These are phyloP conservation scores for Ramaria sp. DNA, from an alignment of 768 basidiomycete species.

Conservation along the genomic window DNA sequence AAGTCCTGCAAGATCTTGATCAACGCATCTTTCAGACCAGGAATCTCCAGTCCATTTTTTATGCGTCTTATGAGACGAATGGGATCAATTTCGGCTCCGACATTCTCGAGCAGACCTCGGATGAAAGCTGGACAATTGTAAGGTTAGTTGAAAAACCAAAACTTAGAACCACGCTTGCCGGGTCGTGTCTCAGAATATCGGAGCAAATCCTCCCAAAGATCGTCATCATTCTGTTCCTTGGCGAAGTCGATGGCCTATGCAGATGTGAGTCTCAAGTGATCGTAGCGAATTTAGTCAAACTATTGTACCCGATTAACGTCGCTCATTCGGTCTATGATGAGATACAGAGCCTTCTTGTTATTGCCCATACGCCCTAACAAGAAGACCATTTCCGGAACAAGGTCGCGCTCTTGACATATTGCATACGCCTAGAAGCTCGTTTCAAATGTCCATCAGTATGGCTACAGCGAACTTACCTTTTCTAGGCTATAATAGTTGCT, in stretches of 20 bases:
- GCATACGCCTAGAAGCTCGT: conserved; percentile 55
- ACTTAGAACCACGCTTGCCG: conserved; percentile 30
- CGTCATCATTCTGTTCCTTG: conserved; percentile 92
- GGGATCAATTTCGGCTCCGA: conserved; percentile 92
- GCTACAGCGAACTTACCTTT: conserved; percentile 31
- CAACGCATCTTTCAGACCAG: conserved; percentile 84
- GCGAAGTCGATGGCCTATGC: conserved; percentile 92
- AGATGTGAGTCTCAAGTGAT: conserved; percentile 3
- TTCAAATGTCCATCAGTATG: background rate
- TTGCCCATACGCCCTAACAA: conserved; percentile 95
- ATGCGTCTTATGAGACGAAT: conserved; percentile 90
- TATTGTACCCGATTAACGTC: conserved; percentile 74
- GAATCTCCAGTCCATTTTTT: conserved; percentile 92
- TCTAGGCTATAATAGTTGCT: conserved; percentile 90
- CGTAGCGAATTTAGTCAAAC: background rate
- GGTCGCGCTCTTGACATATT: conserved; percentile 73
- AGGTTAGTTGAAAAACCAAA: conserved; percentile 4
- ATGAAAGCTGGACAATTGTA: conserved; percentile 60
- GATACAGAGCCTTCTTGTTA: conserved; percentile 85
- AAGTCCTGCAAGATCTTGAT: conserved; percentile 98
- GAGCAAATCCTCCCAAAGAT: conserved; percentile 95
- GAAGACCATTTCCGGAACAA: conserved; percentile 96
- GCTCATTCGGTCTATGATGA: conserved; percentile 91
- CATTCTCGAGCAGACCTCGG: conserved; percentile 87
- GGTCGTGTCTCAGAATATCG: conserved; percentile 92